Conservation (phyloP, 2,329 filamentous ascomycete species). For the Colletotrichum simmondsii region DNA sequence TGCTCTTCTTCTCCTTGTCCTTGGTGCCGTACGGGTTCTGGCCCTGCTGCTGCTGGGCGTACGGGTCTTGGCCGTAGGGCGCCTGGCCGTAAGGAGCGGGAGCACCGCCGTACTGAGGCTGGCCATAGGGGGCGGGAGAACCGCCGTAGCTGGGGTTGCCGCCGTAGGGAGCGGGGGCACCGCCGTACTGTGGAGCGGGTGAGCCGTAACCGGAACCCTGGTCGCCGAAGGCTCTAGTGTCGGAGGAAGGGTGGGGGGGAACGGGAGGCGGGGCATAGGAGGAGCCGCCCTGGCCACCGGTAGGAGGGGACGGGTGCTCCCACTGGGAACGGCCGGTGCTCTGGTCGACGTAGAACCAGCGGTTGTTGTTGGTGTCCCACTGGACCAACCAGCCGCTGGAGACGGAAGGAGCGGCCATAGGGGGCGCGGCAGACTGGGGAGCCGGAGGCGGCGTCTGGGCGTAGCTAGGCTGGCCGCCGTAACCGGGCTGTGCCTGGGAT, state of each 20-base stretch:
- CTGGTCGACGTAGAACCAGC: conserved; percentile 74
- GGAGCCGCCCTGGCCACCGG: conserved; percentile 21
- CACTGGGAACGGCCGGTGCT: conserved; percentile 72
- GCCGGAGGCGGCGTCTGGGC: conserved; percentile 30
- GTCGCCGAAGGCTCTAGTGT: conserved; percentile 34
- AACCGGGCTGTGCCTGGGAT: conserved; percentile 33
- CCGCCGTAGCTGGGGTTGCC: conserved; percentile 16
- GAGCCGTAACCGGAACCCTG: conserved; percentile 33
- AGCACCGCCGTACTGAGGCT: conserved; percentile 25
- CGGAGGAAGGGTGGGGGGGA: conserved; percentile 8
- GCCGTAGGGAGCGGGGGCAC: conserved; percentile 24
- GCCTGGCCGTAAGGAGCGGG: conserved; percentile 18
- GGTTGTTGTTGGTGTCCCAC: conserved; percentile 70
- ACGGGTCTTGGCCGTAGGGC: conserved; percentile 35
- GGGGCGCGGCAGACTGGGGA: conserved; percentile 47
- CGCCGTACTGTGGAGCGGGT: conserved; percentile 30
- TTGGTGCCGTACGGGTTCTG: conserved; percentile 36
- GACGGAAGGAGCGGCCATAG: conserved; percentile 46
- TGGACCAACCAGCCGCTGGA: conserved; percentile 71
- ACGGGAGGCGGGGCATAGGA: conserved; percentile 25
- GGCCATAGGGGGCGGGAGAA: conserved; percentile 24
- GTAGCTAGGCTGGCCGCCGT: conserved; percentile 33
- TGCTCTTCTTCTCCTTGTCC: conserved; percentile 52
- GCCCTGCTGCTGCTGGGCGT: conserved; percentile 22
- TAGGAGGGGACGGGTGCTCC: conserved; percentile 60